Percentiles rank a stretch among this genome's conserved stretches.
Conservation (phyloP, 768 basidiomycete genomes). For the Leccinum fibrillosum region DNA sequence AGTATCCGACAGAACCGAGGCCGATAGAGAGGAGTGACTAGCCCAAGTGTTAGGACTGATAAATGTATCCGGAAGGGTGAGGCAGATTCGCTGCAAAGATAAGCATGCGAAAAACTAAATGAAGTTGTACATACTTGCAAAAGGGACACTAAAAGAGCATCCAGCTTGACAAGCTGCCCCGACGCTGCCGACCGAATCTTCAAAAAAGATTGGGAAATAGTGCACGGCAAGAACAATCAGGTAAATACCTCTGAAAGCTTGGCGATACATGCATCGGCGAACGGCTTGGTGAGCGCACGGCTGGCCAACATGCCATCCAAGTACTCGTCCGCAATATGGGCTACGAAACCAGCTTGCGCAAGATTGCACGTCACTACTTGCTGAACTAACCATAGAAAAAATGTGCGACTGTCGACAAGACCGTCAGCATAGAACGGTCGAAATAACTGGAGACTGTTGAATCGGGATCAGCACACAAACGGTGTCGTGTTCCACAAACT, state of each 20-base stretch:
- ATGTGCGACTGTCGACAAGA: conserved; percentile 73
- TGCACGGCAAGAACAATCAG: neutral
- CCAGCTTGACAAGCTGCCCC: conserved; percentile 53
- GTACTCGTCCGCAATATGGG: conserved; percentile 77
- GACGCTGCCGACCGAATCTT: conserved; percentile 58
- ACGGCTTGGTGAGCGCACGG: conserved; percentile 66
- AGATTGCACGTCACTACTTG: conserved; percentile 77
- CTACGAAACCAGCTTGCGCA: conserved; percentile 76
- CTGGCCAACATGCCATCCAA: conserved; percentile 62
- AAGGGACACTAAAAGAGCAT: conserved; percentile 50
- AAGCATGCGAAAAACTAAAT: neutral
- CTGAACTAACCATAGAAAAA: conserved; percentile 75
- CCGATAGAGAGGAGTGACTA: conserved; percentile 40
- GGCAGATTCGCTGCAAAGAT: conserved; percentile 53
- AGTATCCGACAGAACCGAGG: conserved; percentile 40
- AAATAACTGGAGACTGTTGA: conserved; percentile 59
- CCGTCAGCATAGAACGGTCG: conserved; percentile 79
- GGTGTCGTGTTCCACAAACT: conserved; percentile 4
- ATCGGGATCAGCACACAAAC: neutral
- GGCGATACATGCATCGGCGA: conserved; percentile 66
- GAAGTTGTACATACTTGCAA: conserved; percentile 50
- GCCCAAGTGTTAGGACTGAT: conserved; percentile 71
- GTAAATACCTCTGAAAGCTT: conserved; percentile 62
- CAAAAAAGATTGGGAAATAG: conserved; percentile 6
- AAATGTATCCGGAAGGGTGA: conserved; percentile 72